phyloP scores from a whole-genome alignment of 352 stramenopile species.

The Phytopythium cucurbitacearum region DNA sequence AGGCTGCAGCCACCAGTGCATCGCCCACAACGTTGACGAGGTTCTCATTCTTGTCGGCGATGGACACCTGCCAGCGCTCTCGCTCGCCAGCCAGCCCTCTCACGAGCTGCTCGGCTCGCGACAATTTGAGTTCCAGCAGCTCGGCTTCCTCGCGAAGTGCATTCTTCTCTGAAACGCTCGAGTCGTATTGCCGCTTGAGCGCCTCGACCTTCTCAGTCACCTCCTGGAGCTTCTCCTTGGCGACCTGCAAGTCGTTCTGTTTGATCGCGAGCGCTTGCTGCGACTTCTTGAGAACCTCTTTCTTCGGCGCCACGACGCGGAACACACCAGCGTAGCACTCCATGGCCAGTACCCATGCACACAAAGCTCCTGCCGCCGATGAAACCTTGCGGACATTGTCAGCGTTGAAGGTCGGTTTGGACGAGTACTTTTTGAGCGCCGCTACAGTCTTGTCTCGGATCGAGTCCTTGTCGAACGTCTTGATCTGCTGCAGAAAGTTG shows the following conservation, averaged over 20 bases:
- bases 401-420: conserved; percentile 76
- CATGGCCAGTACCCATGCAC: conserved; percentile 91
- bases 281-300: conserved; percentile 83
- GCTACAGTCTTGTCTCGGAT: conserved; percentile 91
- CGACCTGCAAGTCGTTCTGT: conserved; percentile 83
- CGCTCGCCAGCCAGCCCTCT: conserved; percentile 91
- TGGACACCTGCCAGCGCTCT: conserved; percentile 91
- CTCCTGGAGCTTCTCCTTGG: conserved; percentile 87
- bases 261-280: conserved; percentile 84
- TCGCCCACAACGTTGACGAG: conserved; percentile 91
- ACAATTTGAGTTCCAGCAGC: conserved; percentile 89
- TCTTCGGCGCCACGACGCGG: conserved; percentile 88
- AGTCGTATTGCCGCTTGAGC: conserved; percentile 91
- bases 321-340: conserved; percentile 89
- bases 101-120: conserved; percentile 92
- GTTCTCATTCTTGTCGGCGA: conserved; percentile 86
- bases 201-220: conserved; percentile 91
- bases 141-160: conserved; percentile 91
- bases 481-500: conserved; percentile 93
- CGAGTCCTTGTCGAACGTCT: conserved; percentile 95
- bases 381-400: conserved; percentile 91
- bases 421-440: conserved; percentile 94
- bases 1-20: conserved; percentile 90
- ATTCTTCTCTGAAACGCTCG: conserved; percentile 92
- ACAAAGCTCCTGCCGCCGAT: conserved; percentile 83